phyloP scores from a whole-genome alignment of 129 eudicot genomes.

The Rutidosis leptorrhynchoides region DNA sequence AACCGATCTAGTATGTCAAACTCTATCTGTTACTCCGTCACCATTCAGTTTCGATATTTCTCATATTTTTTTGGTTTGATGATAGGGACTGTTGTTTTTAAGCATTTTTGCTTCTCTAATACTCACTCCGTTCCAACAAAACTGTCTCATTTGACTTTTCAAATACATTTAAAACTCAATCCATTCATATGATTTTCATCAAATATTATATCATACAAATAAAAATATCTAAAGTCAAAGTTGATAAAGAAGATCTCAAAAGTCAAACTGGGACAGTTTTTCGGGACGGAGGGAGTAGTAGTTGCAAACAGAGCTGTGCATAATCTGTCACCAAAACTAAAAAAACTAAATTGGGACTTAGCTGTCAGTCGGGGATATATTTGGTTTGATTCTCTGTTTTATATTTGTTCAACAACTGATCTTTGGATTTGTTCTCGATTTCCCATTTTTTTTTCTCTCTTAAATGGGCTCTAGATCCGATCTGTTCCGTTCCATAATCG shows the following conservation, averaged over 20 bases:
- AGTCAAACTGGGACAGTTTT: no score
- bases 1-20: constrained; percentile 75
- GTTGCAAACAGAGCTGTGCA: neutral
- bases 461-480: neutral
- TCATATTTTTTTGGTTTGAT: no score
- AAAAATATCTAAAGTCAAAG: no score
- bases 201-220: no score
- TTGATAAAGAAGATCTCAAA: no score
- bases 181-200: no score
- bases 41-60: constrained; percentile 3
- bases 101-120: no score
- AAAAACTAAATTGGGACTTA: neutral
- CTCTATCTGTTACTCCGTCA: neutral
- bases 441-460: neutral
- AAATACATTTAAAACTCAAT: no score
- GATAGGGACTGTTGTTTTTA: no score
- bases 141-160: no score
- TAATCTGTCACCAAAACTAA: neutral
- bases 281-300: neutral
- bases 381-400: neutral
- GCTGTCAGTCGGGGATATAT: neutral
- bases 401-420: neutral
- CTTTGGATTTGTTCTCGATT: neutral
- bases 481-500: neutral
- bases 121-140: no score